Conservation (phyloP, 768 basidiomycete genomes). For the Artomyces pyxidatus region DNA sequence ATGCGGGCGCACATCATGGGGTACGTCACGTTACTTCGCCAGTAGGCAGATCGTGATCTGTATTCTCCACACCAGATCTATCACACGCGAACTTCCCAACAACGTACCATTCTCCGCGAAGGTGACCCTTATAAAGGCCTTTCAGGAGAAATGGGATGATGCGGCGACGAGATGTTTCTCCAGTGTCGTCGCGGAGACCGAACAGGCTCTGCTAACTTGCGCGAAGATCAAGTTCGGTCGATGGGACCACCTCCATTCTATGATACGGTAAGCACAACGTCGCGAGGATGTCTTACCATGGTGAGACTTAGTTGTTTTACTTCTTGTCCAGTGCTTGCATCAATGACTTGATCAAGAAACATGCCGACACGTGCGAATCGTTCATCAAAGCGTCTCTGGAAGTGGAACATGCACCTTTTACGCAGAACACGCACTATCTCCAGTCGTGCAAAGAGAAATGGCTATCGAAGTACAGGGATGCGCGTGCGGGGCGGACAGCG, state of each 20-base stretch:
- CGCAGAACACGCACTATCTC: conserved; percentile 2
- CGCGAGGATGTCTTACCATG: no score
- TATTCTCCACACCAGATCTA: background rate
- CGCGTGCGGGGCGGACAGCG: background rate
- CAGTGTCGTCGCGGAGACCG: background rate
- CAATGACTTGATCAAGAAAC: background rate
- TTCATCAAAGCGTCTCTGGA: background rate
- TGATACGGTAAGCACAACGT: background rate
- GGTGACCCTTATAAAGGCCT: background rate
- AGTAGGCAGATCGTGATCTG: background rate
- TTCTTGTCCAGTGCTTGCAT: background rate
- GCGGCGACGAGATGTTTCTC: background rate
- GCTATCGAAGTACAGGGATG: background rate
- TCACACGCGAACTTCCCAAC: background rate
- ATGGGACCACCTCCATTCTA: background rate
- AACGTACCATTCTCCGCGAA: conserved; percentile 1
- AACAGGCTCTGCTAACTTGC: background rate
- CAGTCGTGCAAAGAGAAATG: conserved; percentile 1
- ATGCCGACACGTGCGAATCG: background rate
- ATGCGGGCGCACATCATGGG: background rate
- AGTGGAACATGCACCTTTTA: background rate
- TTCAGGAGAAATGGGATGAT: background rate
- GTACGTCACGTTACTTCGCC: background rate
- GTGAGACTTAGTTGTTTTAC: no score
- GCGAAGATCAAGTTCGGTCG: background rate